A percentile compares a stretch with the other conserved stretches of the same genome.
Conservation (phyloP, 495 filamentous ascomycete genomes). For the Annulohypoxylon bovei region DNA sequence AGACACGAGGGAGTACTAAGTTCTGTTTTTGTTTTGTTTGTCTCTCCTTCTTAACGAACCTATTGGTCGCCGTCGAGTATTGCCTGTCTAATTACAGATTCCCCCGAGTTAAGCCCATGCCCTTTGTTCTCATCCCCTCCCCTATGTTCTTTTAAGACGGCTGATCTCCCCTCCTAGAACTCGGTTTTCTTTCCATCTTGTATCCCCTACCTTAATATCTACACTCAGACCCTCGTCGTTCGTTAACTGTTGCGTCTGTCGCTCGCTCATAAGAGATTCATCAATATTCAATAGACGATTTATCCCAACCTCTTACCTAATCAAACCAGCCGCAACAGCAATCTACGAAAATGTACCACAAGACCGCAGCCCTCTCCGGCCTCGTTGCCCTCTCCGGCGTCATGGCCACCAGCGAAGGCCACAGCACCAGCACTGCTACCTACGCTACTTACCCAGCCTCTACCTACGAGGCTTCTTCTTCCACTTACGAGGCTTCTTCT, state of each 20-base stretch:
- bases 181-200: background rate
- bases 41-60: constrained; percentile 19
- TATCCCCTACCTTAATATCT: background rate
- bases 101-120: constrained; percentile 19
- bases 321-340: constrained; percentile 5
- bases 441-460: too few species aligned
- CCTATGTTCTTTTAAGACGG: constrained; percentile 34
- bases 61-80: constrained; percentile 36
- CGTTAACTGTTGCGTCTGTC: constrained; percentile 31
- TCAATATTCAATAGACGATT: background rate
- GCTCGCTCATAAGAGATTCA: constrained; percentile 17
- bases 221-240: constrained; percentile 26
- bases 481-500: background rate
- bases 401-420: constrained; percentile 4
- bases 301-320: background rate
- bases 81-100: constrained; percentile 48
- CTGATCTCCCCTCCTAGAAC: background rate
- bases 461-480: background rate
- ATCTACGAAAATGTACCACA: constrained; percentile 35
- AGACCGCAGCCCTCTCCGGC: constrained; percentile 27
- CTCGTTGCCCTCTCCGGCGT: constrained; percentile 45
- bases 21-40: constrained; percentile 41
- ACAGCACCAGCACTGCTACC: background rate
- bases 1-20: constrained; percentile 41
- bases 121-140: constrained; percentile 25